Base-by-base conservation (phyloP, 2,329 filamentous ascomycete species). In the Aspergillus tanneri region DNA sequence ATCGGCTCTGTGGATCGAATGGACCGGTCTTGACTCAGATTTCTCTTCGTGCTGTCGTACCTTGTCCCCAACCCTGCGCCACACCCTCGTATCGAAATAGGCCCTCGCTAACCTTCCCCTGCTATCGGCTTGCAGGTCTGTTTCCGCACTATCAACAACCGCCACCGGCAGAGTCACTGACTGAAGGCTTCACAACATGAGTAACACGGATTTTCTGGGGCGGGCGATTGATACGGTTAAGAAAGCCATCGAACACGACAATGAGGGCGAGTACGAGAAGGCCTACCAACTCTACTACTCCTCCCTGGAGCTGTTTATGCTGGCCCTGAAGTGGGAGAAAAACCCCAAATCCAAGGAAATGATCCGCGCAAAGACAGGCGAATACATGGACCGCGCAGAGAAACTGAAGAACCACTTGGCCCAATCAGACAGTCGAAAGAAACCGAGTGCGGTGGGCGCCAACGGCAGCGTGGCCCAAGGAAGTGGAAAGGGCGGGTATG, bases 271-370 rank as follows among this genome's bases (percentile, higher is more conserved):
- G 69, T 99, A 99, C 74, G 90, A 96, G 64, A 92, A 95, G 72
- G 93, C 93, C 47, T 97, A 97, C 71, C 88, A 96, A 68, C 81
- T 87, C 55, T 99, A 99, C 82, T 96, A 96, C 77, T 86, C 90
- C 60, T 86, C 92, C 43, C 87, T 99, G 61, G 92, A 99, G 74
- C 84, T 97, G 49, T 99, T 97, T 79, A 96, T 99, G 88, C 87
- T 97, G 53, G 93, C 93, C 25, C 81, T 99, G 52, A 99, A 99
- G 79, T 99, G 92, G 92, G 93, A 99, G 77, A 99, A 97, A 82
- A 97, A 96, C 75, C 85, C 88, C 55, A 92, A 91, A 62, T 91
- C 90, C 56, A 97, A 97, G 78, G 90, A 95, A 68, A 95, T 96
- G 82, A 96, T 99, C 71, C 87, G 93, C 60, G 84, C 88, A 61